Conservation (phyloP, 129 eudicot species). For the Flaveria trinervia region DNA sequence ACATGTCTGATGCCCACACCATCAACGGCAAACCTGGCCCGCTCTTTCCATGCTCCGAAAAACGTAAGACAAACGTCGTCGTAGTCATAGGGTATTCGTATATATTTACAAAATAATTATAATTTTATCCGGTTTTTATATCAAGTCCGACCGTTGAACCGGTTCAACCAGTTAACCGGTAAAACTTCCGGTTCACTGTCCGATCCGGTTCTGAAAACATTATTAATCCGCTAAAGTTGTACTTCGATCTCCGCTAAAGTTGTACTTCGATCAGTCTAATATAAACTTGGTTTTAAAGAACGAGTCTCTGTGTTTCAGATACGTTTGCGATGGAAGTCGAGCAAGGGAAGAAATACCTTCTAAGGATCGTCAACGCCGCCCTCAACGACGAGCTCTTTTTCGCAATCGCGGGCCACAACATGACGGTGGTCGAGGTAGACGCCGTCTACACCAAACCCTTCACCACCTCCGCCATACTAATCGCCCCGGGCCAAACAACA, state of each 20-base stretch:
- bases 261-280: too few species aligned
- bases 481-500: conserved; percentile 56
- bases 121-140: too few species aligned
- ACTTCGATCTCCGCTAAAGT: too few species aligned
- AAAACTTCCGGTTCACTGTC: too few species aligned
- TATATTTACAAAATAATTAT: too few species aligned
- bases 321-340: conserved; percentile 48
- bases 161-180: too few species aligned
- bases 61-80: conserved; percentile 30
- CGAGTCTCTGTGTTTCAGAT: conserved; percentile 28
- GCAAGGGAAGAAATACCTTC: conserved; percentile 47
- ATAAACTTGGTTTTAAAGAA: not conserved
- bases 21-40: conserved; percentile 61
- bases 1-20: conserved; percentile 54
- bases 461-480: conserved; percentile 27
- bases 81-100: too few species aligned
- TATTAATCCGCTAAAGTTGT: too few species aligned
- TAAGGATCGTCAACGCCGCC: conserved; percentile 43
- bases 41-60: conserved; percentile 49
- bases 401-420: conserved; percentile 19
- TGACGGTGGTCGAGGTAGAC: conserved; percentile 25
- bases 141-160: too few species aligned
- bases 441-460: conserved; percentile 50
- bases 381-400: conserved; percentile 46
- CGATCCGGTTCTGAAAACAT: too few species aligned